Evolutionary conservation across 1,139 yeast species (phyloP).

Genomic region (Diutina neorugosa): DNA sequence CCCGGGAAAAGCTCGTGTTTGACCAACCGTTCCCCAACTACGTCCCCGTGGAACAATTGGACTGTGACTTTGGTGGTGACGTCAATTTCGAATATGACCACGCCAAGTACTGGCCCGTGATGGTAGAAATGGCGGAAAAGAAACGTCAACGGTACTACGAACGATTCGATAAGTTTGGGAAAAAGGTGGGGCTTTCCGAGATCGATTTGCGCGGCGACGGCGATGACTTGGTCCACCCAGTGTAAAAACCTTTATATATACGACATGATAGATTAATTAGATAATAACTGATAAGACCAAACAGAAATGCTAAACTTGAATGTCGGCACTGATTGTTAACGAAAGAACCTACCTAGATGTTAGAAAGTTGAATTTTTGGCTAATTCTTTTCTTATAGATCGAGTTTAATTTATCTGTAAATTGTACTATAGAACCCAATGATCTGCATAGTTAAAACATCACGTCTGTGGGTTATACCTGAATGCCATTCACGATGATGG

Average conservation of each 20-base stretch:
- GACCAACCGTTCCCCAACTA: constrained; percentile 79
- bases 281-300: neutral
- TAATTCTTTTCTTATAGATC: no score
- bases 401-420: no score
- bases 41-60: constrained; percentile 73
- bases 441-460: no score
- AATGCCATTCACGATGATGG: no score
- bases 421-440: no score
- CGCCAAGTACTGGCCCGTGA: constrained; percentile 65
- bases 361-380: no score
- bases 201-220: constrained; percentile 55
- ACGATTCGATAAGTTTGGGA: constrained; percentile 59
- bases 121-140: constrained; percentile 43
- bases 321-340: no score
- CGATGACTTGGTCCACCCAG: constrained; percentile 26
- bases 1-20: constrained; percentile 82
- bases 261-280: neutral
- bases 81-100: constrained; percentile 78
- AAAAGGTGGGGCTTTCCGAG: constrained; percentile 70
- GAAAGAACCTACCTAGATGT: no score
- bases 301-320: no score
- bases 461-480: no score
- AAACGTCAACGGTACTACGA: constrained; percentile 45
- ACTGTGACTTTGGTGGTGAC: constrained; percentile 71
- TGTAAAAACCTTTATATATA: neutral